Conservation (phyloP, 2,329 filamentous ascomycete genomes). For the Aspergillus ochraceus region DNA sequence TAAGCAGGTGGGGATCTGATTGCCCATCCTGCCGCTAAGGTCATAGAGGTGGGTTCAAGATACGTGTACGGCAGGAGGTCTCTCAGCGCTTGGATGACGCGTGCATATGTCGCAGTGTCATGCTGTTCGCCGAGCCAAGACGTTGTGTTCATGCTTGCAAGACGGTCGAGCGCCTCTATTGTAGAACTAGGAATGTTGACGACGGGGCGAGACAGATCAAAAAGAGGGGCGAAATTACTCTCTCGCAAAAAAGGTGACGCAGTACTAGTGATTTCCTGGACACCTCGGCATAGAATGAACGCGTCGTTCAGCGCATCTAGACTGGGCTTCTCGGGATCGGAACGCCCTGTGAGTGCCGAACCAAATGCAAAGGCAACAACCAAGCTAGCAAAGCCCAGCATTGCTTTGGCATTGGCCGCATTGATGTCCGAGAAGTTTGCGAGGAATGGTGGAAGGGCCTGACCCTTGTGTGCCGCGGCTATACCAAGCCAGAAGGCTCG, state of each 20-base stretch:
- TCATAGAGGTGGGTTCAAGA: conserved; percentile 19
- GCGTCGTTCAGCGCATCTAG: conserved; percentile 5
- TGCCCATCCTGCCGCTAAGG: conserved; percentile 22
- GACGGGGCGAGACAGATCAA: not conserved
- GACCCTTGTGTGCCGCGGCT: conserved; percentile 19
- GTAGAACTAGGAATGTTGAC: not conserved
- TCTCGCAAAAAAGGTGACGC: not conserved
- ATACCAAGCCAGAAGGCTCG: conserved; percentile 18
- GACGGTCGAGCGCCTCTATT: not conserved
- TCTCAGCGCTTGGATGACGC: conserved; percentile 9
- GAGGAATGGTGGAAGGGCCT: conserved; percentile 5
- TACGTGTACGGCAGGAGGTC: conserved; percentile 13
- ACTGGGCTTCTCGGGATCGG: conserved; percentile 1
- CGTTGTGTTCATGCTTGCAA: conserved; percentile 1
- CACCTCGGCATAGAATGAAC: conserved; percentile 8
- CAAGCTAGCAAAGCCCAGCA: conserved; percentile 18
- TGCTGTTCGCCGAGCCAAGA: not conserved
- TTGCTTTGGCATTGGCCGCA: conserved; percentile 15
- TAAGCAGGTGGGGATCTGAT: conserved; percentile 15
- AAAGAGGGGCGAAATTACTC: conserved; percentile 7
- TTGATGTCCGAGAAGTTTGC: conserved; percentile 10
- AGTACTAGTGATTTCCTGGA: conserved; percentile 2
- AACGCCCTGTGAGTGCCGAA: conserved; percentile 12
- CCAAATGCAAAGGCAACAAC: conserved; percentile 25
- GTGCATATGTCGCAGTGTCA: conserved; percentile 1